Percentiles rank a stretch among this genome's conserved stretches.
Evolutionary conservation across 805 yeast species (phyloP).

Genomic region (Nakazawaea peltata): DNA sequence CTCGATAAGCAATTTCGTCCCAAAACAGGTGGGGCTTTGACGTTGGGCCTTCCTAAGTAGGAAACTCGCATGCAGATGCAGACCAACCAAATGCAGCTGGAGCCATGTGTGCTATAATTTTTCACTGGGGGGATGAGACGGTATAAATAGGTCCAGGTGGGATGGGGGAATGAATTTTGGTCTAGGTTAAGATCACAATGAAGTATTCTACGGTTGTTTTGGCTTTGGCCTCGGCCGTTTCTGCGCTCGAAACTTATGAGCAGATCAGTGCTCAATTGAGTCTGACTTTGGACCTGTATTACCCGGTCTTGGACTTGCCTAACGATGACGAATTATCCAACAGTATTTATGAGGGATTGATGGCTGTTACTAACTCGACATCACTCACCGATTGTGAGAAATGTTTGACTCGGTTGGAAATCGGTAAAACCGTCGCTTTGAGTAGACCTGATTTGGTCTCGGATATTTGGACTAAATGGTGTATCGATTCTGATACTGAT

Average conservation of each 20-base stretch:
- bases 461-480: slow-evolving; percentile 33
- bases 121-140: too few relatives aligned
- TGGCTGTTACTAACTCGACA: slow-evolving; percentile 9
- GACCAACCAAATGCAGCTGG: too few relatives aligned
- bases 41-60: too few relatives aligned
- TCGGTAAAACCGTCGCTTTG: slow-evolving; percentile 29
- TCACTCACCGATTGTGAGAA: slow-evolving; percentile 21
- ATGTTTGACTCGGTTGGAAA: slow-evolving; percentile 26
- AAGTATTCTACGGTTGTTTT: too few relatives aligned
- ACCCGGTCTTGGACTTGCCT: not conserved
- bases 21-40: too few relatives aligned
- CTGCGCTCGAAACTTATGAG: not conserved
- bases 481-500: slow-evolving; percentile 24
- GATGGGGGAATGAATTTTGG: too few relatives aligned
- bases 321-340: not conserved
- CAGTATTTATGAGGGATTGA: not conserved
- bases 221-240: not conserved
- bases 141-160: too few relatives aligned
- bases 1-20: too few relatives aligned
- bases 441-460: slow-evolving; percentile 34
- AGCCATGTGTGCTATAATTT: too few relatives aligned
- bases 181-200: too few relatives aligned
- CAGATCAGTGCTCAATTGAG: not conserved
- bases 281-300: not conserved
- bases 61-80: too few relatives aligned